Conservation (phyloP, 257 asterid species). For the Lycium barbarum region DNA sequence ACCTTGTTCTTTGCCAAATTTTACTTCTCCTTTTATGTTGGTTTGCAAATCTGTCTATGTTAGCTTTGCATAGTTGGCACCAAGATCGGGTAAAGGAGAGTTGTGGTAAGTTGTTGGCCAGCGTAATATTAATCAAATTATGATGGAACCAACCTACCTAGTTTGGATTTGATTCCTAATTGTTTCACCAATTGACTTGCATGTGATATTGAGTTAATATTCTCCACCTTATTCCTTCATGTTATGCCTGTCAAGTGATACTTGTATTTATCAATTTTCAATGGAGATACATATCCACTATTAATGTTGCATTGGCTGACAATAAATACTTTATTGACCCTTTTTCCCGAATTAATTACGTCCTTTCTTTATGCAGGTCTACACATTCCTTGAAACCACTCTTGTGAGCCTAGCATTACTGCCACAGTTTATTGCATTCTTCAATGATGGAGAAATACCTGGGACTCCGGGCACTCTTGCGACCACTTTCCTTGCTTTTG, state of each 20-base stretch:
- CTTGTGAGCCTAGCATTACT: slow-evolving; percentile 77
- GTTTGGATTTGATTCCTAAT: not conserved
- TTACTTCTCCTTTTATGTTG: not conserved
- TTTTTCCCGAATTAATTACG: slow-evolving; percentile 12
- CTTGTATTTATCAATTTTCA: slow-evolving; percentile 15
- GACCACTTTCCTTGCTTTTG: slow-evolving; percentile 94
- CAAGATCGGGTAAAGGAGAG: not conserved
- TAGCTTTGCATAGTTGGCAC: not conserved
- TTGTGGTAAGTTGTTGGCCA: slow-evolving; percentile 5
- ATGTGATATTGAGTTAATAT: slow-evolving; percentile 3
- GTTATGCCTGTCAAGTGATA: not conserved
- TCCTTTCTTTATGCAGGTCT: slow-evolving; percentile 68
- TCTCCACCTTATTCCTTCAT: slow-evolving; percentile 12
- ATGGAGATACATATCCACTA: slow-evolving; percentile 14
- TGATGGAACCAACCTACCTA: not conserved
- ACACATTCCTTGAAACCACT: slow-evolving; percentile 91
- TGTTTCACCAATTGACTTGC: slow-evolving; percentile 18
- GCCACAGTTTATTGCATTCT: slow-evolving; percentile 89
- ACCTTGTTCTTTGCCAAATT: not conserved
- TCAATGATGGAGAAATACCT: slow-evolving; percentile 89
- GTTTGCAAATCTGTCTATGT: not conserved
- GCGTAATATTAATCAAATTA: not conserved
- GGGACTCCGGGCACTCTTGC: slow-evolving; percentile 96
- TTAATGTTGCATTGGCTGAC: not conserved
- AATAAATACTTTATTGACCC: slow-evolving; percentile 3